phyloP scores from a whole-genome alignment of 1,284 basidiomycete genomes.

The Leccinum griseonigrum region DNA sequence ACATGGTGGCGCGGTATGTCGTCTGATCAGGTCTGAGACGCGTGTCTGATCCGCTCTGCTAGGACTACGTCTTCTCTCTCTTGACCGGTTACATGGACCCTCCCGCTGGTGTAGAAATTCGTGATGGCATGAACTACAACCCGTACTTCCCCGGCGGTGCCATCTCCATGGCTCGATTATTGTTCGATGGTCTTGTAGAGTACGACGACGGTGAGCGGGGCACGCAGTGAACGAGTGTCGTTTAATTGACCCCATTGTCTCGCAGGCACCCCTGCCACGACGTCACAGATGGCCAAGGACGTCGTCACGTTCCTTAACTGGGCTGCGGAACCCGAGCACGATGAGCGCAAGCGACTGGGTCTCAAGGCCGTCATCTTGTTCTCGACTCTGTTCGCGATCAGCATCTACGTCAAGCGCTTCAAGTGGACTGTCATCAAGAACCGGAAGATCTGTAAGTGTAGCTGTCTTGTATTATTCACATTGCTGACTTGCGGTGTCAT shows the following conservation, averaged over 20 bases:
- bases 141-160: conserved; percentile 97
- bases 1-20: conserved; percentile 85
- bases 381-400: conserved; percentile 78
- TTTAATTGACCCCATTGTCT: conserved; percentile 5
- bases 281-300: conserved; percentile 99
- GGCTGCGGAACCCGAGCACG: conserved; percentile 97
- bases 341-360: conserved; percentile 96
- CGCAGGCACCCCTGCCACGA: conserved; percentile 90
- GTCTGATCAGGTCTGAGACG: background rate
- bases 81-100: conserved; percentile 97
- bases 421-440: conserved; percentile 94
- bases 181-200: conserved; percentile 95
- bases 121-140: conserved; percentile 98
- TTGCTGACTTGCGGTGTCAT: conserved; percentile 12
- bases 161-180: conserved; percentile 96
- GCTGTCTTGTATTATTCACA: background rate
- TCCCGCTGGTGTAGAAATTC: conserved; percentile 94
- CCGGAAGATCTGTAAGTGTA: conserved; percentile 79
- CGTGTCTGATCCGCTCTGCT: conserved; percentile 34
- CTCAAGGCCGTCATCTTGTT: conserved; percentile 92
- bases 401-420: conserved; percentile 90
- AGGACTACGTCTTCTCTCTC: conserved; percentile 98
- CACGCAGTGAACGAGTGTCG: background rate
- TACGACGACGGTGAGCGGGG: conserved; percentile 77
- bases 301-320: conserved; percentile 94